Evolutionary conservation across 1,139 yeast genomes (phyloP).

Genomic region (Blastobotrys persicus): DNA sequence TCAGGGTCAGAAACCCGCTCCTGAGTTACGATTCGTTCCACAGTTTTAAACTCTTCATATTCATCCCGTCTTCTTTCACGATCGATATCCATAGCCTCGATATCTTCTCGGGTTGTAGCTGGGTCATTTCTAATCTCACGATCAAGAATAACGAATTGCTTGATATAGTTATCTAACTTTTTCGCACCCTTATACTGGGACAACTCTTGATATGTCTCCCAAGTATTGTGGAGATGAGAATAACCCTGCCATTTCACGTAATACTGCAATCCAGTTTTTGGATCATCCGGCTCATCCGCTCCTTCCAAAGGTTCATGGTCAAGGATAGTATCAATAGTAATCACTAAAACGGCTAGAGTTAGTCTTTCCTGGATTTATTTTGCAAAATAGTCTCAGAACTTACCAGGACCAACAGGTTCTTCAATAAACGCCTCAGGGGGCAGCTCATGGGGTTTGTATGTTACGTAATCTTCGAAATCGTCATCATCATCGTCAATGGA

Average conservation of each 20-base stretch:
- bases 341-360: conserved; percentile 43
- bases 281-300: conserved; percentile 29
- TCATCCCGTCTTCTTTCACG: conserved; percentile 81
- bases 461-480: conserved; percentile 44
- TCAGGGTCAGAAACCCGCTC: conserved; percentile 58
- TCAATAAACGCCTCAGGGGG: conserved; percentile 14
- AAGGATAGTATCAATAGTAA: conserved; percentile 40
- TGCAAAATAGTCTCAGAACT: neutral
- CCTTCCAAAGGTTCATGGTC: conserved; percentile 35
- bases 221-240: conserved; percentile 92
- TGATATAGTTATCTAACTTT: conserved; percentile 85
- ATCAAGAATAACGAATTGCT: conserved; percentile 69
- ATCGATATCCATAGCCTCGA: conserved; percentile 91
- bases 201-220: conserved; percentile 73
- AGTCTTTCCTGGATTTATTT: conserved; percentile 27
- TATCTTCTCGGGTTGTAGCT: conserved; percentile 78
- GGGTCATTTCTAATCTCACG: conserved; percentile 77
- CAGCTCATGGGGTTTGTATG: conserved; percentile 25
- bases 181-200: conserved; percentile 67
- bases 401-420: conserved; percentile 4
- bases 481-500: conserved; percentile 70
- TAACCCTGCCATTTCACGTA: conserved; percentile 78
- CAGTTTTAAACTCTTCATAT: conserved; percentile 76
- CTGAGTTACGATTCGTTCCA: conserved; percentile 86
- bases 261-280: conserved; percentile 37